phyloP scores from a whole-genome alignment of 73 alveolate species.

The Tetrahymena thermophila region DNA sequence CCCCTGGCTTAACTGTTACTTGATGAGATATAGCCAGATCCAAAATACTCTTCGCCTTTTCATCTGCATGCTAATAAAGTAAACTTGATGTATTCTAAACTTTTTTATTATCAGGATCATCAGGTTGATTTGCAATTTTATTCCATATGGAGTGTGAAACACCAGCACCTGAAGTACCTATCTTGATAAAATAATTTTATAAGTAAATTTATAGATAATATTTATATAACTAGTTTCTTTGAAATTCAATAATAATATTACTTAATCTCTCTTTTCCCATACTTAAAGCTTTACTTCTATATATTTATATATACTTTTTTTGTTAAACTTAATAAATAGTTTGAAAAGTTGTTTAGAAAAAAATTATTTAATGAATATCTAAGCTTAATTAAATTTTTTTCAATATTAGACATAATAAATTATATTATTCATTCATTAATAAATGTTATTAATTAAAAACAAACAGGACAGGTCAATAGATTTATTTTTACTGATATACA shows the following conservation, averaged over 20 bases:
- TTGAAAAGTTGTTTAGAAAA: not conserved
- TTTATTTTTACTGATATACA: too few species aligned
- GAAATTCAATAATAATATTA: not conserved
- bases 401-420: not conserved
- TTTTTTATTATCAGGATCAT: not conserved
- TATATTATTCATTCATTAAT: too few species aligned
- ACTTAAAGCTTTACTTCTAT: not conserved
- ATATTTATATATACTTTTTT: not conserved
- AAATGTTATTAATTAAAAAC: too few species aligned
- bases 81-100: not conserved
- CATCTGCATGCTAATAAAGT: not conserved
- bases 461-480: too few species aligned
- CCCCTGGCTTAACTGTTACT: not conserved
- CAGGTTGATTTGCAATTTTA: not conserved
- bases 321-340: not conserved
- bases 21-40: not conserved
- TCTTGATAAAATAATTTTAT: not conserved
- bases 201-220: not conserved
- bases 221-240: not conserved
- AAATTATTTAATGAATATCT: too few species aligned
- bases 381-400: not conserved
- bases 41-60: not conserved
- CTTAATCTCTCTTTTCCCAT: not conserved
- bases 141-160: not conserved
- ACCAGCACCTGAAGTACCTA: conserved; percentile 1